Percentiles rank a stretch among this genome's conserved stretches.
Conservation (phyloP, 495 filamentous ascomycete genomes). For the Podospora bellae-mahoneyi region DNA sequence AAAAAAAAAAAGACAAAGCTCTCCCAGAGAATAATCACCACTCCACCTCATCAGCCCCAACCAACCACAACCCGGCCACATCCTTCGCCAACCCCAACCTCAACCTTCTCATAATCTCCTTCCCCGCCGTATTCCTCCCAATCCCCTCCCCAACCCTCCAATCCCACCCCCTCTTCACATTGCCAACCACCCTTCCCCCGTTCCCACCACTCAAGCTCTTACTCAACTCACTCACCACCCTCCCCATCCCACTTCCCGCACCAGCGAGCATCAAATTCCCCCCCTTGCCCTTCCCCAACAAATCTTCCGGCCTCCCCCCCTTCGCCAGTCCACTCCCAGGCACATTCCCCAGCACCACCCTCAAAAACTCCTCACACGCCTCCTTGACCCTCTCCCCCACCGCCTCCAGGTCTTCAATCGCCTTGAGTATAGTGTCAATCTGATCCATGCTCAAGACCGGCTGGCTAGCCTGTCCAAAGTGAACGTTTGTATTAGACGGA, state of each 20-base stretch:
- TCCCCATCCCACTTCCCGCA: slow-evolving; percentile 46
- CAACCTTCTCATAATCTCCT: slow-evolving; percentile 67
- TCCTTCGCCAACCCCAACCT: slow-evolving; percentile 71
- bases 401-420: slow-evolving; percentile 77
- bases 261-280: slow-evolving; percentile 61
- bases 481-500: slow-evolving; percentile 30
- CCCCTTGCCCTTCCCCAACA: slow-evolving; percentile 63
- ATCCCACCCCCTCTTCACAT: slow-evolving; percentile 72
- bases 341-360: slow-evolving; percentile 46
- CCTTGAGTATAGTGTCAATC: slow-evolving; percentile 70
- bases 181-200: slow-evolving; percentile 28
- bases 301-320: slow-evolving; percentile 55
- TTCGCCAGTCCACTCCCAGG: slow-evolving; percentile 36
- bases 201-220: slow-evolving; percentile 40
- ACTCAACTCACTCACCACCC: slow-evolving; percentile 62
- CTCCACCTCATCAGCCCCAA: slow-evolving; percentile 46
- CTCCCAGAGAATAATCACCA: slow-evolving; percentile 17
- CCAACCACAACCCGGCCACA: slow-evolving; percentile 59
- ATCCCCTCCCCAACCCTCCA: slow-evolving; percentile 64
- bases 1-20: neutral
- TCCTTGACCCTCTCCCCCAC: slow-evolving; percentile 66
- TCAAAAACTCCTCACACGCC: slow-evolving; percentile 69
- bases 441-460: slow-evolving; percentile 58
- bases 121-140: slow-evolving; percentile 53
- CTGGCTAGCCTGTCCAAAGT: slow-evolving; percentile 23